Base-by-base conservation (phyloP, 768 basidiomycete species). In the Kwoniella heveanensis region DNA sequence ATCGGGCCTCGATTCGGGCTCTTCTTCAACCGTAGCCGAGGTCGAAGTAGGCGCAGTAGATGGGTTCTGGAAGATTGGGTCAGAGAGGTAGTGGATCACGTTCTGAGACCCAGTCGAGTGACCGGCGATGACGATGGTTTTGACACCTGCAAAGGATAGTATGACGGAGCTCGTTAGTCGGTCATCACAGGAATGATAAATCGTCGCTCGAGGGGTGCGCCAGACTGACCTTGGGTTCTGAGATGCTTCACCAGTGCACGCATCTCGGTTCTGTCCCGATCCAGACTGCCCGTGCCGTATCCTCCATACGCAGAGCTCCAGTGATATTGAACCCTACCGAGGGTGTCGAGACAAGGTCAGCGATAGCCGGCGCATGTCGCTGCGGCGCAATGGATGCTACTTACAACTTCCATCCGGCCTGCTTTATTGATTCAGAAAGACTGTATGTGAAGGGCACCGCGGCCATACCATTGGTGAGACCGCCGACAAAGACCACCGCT, bases 31-130 rank as follows among this genome's bases (percentile, higher is more conserved):
- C 9, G 39, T 9, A 44, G 39, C 15, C 17, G 39, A 44, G 10
- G 39, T 17, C 13, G 30, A 25, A 13, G 54, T 55, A 21, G 49
- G 36, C 17, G n/a, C n/a, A n/a, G n/a, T n/a, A n/a, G n/a, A n/a
- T n/a, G n/a, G n/a, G n/a, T 22, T 10, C 12, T 61, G 54, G 46
- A 54, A 24, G 24, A 36, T 22, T 3, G 57, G 46, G 26, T 67
- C 53, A 15, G 72, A 66, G 29, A 78, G 74, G 66, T 77, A 78
- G 15, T 70, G 64, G 10, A 75, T 72, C 19, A 74, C 68, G 53
- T 77, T 74, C 67, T 80, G 79, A 36, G 66, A 76, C 2, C 79
- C 79, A 15, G 79, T 80, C 1, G 76, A 77, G 44, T 77, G 76
- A 37, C 79, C 79, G 68, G 78, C 75, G 25, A 76, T 52, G 29